Base-by-base conservation (phyloP, 2,329 filamentous ascomycete species). In the Phyllosticta citrichinensis region DNA sequence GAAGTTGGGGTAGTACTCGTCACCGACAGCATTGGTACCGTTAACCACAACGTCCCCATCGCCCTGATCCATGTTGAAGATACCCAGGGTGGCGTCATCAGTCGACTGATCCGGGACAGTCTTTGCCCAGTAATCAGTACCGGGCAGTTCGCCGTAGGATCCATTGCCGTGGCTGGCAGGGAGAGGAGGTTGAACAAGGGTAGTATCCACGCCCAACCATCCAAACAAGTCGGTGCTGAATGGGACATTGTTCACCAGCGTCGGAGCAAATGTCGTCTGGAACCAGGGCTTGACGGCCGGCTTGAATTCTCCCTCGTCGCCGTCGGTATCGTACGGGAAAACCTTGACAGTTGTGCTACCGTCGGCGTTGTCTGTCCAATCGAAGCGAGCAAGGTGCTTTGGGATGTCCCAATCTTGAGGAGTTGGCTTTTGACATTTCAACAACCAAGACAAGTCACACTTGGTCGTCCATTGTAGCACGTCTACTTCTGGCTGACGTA, bases 311-410 rank as follows among this genome's bases (percentile, higher is more conserved):
- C 8, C 14, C 4, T 9, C 11, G 14, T 40, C 33, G 11, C 33
- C 33, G 4, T 40, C 33, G 9, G 33, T 40, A 14, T 40, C 33
- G 33, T 40, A 40, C 3, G 33, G 33, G 33, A 14, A 40, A 40
- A 40, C 4, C 10, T 40, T 40, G 11, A 40, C 33, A 40, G 33
- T 40, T 10, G 33, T 40, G 33, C 8, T 40, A 12, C 33, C 33
- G 33, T 40, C 33, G 9, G 9, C 11, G 33, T 40, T 40, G 6
- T 40, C 33, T 12, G 33, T 40, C 33, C 33, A 73, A 14, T 63
- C 60, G 63, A 72, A 72, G 24, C 71, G 69, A 0, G 70, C 69
- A 19, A 72, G 67, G 62, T 71, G 69, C 60, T 73, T 72, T 11
- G 70, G 68, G 25, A 73, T 72, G 63, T 73, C 71, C 69, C 70